Percentiles rank a stretch among this genome's conserved stretches.
phyloP scores from a whole-genome alignment of 352 stramenopile species.

The Stramenopiles sp. region DNA sequence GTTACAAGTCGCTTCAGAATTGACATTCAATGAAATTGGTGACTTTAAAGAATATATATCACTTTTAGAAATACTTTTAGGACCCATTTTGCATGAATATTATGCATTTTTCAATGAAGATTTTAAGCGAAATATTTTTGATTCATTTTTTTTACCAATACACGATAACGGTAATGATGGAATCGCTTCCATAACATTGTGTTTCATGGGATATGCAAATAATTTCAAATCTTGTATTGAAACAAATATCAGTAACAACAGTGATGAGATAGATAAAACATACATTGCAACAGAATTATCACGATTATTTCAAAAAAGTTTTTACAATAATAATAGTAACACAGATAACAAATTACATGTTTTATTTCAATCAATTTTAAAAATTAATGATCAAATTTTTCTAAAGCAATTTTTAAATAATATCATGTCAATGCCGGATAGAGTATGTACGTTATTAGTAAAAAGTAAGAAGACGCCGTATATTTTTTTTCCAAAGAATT shows the following conservation, averaged over 20 bases:
- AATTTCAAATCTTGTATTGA: not conserved
- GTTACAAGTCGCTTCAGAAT: no score
- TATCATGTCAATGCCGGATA: not conserved
- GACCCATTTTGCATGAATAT: slow-evolving; percentile 3
- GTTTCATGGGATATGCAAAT: not conserved
- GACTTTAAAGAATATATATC: not conserved
- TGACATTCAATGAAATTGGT: not conserved
- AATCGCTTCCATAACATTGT: not conserved
- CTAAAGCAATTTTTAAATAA: not conserved
- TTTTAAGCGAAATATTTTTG: not conserved
- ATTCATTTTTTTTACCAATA: not conserved
- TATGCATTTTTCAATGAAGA: not conserved
- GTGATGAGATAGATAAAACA: not conserved
- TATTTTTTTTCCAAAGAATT: not conserved
- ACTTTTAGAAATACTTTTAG: not conserved
- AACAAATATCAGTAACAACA: not conserved
- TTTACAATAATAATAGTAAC: not conserved
- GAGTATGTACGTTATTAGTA: not conserved
- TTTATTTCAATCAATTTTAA: not conserved
- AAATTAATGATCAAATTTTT: not conserved
- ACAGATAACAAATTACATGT: not conserved
- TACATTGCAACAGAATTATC: not conserved
- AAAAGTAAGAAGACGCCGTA: not conserved
- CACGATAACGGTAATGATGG: not conserved
- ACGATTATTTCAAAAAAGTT: not conserved